These are phyloP conservation scores for Hypholoma fasciculare DNA, from an alignment of 768 basidiomycete species.

Conservation along the genomic window DNA sequence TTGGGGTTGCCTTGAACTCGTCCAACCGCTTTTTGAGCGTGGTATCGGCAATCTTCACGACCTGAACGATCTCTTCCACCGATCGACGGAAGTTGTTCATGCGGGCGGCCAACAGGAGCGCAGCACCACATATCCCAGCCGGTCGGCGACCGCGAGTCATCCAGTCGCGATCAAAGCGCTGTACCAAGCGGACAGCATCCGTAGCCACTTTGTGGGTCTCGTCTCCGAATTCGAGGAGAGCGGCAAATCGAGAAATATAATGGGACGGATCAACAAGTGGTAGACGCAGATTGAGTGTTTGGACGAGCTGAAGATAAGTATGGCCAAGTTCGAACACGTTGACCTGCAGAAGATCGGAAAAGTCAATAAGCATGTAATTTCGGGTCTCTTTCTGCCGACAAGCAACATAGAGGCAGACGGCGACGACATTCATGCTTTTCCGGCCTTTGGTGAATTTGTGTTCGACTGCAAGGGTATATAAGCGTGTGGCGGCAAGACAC, in stretches of 20 bases:
- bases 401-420: conserved; percentile 93
- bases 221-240: conserved; percentile 93
- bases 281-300: conserved; percentile 79
- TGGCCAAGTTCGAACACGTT: conserved; percentile 98
- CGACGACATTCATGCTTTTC: conserved; percentile 89
- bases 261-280: conserved; percentile 95
- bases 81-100: conserved; percentile 98
- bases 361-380: conserved; percentile 98
- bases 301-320: conserved; percentile 93
- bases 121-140: conserved; percentile 97
- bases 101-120: conserved; percentile 89
- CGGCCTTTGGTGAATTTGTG: conserved; percentile 95
- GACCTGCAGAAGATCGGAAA: conserved; percentile 94
- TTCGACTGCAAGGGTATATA: conserved; percentile 92
- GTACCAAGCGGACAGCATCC: conserved; percentile 91
- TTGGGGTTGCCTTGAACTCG: conserved; percentile 91
- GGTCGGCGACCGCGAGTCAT: conserved; percentile 94
- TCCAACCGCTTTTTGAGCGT: conserved; percentile 92
- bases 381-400: conserved; percentile 89
- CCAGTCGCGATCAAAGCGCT: conserved; percentile 95
- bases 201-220: conserved; percentile 90
- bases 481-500: conserved; percentile 75
- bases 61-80: conserved; percentile 95
- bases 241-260: conserved; percentile 94
- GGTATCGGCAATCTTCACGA: conserved; percentile 97